A percentile compares a stretch with the other conserved stretches of the same genome.
Conservation (phyloP, 73 alveolate genomes). For the Stentor coeruleus region DNA sequence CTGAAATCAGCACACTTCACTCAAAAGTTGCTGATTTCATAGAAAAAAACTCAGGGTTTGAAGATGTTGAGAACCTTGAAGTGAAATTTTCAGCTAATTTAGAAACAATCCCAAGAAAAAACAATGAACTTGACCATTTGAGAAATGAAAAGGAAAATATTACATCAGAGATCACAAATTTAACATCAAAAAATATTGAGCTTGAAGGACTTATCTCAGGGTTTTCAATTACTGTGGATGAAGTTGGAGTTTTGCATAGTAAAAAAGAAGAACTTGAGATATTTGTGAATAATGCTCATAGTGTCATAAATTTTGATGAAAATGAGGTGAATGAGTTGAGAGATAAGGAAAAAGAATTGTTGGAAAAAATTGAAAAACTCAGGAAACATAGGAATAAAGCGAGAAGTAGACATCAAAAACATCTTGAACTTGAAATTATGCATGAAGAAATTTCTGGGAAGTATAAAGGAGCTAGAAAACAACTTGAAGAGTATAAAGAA, state of each 20-base stretch:
- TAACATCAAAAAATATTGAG: not conserved
- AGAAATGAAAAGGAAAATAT: not conserved
- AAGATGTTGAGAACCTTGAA: not conserved
- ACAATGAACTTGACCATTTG: not conserved
- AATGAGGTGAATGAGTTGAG: not conserved
- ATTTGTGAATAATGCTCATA: too few relatives aligned
- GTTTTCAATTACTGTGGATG: not conserved
- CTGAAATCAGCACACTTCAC: not conserved
- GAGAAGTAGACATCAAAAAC: not conserved
- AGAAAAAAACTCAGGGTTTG: not conserved
- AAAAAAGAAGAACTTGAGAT: not conserved
- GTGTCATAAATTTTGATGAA: not conserved
- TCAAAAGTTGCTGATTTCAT: not conserved
- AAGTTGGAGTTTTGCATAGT: not conserved
- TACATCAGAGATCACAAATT: not conserved
- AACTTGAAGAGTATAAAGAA: too few relatives aligned
- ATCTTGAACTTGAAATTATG: too few relatives aligned
- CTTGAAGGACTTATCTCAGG: not conserved
- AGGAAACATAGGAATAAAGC: not conserved
- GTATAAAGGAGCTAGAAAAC: too few relatives aligned
- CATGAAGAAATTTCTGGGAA: too few relatives aligned
- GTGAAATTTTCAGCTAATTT: not conserved
- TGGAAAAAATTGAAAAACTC: not conserved
- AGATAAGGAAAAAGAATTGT: not conserved
- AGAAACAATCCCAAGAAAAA: not conserved